phyloP scores from a whole-genome alignment of 2,329 filamentous ascomycete genomes.

The Helotiales sp. region DNA sequence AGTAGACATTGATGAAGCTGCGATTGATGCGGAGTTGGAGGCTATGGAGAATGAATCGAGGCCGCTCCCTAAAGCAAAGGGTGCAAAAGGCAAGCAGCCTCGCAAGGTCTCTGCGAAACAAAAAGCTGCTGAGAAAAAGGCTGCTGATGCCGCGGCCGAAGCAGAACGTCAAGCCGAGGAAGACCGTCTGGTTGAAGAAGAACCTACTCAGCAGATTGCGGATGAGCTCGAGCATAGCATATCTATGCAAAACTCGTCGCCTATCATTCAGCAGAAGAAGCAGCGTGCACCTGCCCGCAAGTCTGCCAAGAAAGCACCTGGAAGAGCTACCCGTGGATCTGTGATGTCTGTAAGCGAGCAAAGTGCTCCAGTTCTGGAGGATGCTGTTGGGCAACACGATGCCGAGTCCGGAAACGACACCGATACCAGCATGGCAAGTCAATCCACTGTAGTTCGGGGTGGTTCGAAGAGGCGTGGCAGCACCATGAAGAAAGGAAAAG shows the following conservation, averaged over 20 bases:
- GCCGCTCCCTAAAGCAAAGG: constrained; percentile 39
- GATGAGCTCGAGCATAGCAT: constrained; percentile 37
- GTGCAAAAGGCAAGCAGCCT: constrained; percentile 38
- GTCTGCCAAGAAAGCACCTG: constrained; percentile 23
- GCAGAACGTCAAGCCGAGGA: constrained; percentile 27
- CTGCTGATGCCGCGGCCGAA: constrained; percentile 33
- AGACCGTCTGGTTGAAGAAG: constrained; percentile 24
- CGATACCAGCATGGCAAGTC: constrained; percentile 41
- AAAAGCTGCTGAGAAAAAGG: constrained; percentile 37
- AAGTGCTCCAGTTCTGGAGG: constrained; percentile 15
- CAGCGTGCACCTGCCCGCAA: constrained; percentile 30
- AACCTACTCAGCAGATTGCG: constrained; percentile 32
- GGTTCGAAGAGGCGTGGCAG: constrained; percentile 31
- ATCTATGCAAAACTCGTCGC: constrained; percentile 35
- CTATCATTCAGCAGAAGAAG: constrained; percentile 32
- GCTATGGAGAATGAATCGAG: constrained; percentile 39
- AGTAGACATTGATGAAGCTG: constrained; percentile 39
- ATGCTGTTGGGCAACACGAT: constrained; percentile 35
- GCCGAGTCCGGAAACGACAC: constrained; percentile 43
- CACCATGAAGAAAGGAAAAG: constrained; percentile 38
- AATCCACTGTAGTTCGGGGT: constrained; percentile 38
- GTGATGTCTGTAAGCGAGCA: constrained; percentile 29
- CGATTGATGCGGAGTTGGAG: constrained; percentile 41
- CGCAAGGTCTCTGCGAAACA: constrained; percentile 42
- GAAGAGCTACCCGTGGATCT: constrained; percentile 32